A percentile compares a stretch with the other conserved stretches of the same genome.
Evolutionary conservation across 345 rosid species (phyloP).

Genomic region (Turritis glabra): DNA sequence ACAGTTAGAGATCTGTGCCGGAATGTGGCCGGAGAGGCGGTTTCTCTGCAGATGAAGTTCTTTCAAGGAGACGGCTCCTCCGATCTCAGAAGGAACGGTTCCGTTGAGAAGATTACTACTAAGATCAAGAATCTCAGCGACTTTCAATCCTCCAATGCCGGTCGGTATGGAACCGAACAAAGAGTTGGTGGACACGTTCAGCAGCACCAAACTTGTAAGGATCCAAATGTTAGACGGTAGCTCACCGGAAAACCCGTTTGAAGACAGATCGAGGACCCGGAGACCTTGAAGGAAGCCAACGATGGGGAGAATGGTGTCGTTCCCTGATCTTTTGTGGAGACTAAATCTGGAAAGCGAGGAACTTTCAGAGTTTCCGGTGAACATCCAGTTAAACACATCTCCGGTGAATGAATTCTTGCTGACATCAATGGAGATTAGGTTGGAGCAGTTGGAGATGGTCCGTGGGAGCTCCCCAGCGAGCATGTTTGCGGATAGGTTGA

Average conservation of each 20-base stretch:
- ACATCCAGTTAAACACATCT: constrained; percentile 59
- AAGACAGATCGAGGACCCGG: constrained; percentile 68
- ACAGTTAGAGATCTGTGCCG: constrained; percentile 56
- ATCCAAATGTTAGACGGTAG: constrained; percentile 55
- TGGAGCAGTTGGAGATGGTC: constrained; percentile 58
- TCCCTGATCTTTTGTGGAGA: constrained; percentile 34
- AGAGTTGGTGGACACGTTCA: constrained; percentile 74
- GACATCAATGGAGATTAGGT: constrained; percentile 61
- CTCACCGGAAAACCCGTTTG: constrained; percentile 66
- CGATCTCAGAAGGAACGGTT: constrained; percentile 69
- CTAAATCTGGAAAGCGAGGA: constrained; percentile 42
- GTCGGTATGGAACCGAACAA: constrained; percentile 63
- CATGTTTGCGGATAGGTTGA: constrained; percentile 69
- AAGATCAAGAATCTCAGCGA: constrained; percentile 57
- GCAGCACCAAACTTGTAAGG: constrained; percentile 54
- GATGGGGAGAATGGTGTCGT: constrained; percentile 18
- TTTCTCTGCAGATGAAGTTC: constrained; percentile 65
- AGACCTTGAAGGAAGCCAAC: constrained; percentile 46
- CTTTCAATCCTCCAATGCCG: constrained; percentile 55
- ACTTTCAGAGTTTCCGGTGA: constrained; percentile 41
- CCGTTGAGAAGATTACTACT: constrained; percentile 72
- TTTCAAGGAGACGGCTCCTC: constrained; percentile 59
- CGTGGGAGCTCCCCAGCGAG: constrained; percentile 63
- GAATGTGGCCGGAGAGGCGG: constrained; percentile 69
- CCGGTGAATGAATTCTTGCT: constrained; percentile 73